These are phyloP conservation scores for Forsythia suspensa DNA, from an alignment of 257 asterid genomes.

Conservation along the genomic window DNA sequence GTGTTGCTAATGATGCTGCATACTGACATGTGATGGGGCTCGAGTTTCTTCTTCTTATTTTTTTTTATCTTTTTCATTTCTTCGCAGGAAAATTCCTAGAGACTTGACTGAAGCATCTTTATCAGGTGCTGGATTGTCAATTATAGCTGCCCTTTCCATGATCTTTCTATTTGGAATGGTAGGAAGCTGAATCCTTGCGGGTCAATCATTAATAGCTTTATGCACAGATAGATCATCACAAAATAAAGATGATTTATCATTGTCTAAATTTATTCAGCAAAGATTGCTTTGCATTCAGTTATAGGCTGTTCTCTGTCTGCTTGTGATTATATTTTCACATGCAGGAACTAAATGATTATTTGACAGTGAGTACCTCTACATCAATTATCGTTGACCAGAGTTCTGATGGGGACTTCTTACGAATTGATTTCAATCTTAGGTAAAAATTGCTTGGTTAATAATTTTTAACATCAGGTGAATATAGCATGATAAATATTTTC, in stretches of 20 bases:
- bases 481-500: not conserved
- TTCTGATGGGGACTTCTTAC: slow-evolving; percentile 82
- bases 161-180: slow-evolving; percentile 33
- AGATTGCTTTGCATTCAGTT: not conserved
- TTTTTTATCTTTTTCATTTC: not conserved
- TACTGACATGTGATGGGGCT: not conserved
- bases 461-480: not conserved
- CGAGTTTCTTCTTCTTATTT: not conserved
- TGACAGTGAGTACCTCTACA: slow-evolving; percentile 71
- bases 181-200: not conserved
- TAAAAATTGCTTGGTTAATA: slow-evolving; percentile 9
- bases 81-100: slow-evolving; percentile 30
- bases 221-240: not conserved
- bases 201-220: not conserved
- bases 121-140: slow-evolving; percentile 34
- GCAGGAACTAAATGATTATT: slow-evolving; percentile 78
- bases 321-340: slow-evolving; percentile 28
- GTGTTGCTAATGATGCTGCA: not conserved
- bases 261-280: not conserved
- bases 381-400: slow-evolving; percentile 84
- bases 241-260: not conserved
- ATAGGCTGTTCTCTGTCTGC: not conserved
- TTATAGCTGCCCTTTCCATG: slow-evolving; percentile 30
- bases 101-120: slow-evolving; percentile 34
- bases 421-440: slow-evolving; percentile 92